Base-by-base conservation (phyloP, 176 grass and related monocot species). In the Paspalum vaginatum region DNA sequence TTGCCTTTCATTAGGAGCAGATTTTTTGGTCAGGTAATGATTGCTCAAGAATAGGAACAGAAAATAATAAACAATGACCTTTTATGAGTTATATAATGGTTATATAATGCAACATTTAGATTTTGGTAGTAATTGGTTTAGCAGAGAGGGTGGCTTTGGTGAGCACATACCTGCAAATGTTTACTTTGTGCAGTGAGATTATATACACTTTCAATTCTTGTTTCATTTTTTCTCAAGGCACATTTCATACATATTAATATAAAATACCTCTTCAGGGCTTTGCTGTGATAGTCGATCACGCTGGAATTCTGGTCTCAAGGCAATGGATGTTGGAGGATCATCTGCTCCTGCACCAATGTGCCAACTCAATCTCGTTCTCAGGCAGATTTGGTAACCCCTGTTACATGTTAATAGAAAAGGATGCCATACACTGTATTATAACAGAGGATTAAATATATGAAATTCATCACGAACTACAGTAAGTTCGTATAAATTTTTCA, bases 331-430 rank as follows among this genome's bases (percentile, higher is more conserved):
- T 75, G 91, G 91, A 61, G 91, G 87, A 79, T 87, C 43, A 71
- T 75, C 50, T 59, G 60, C 68, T 59, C 78, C 85, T 64, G 45
- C 49, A 42, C 68, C 57, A 38, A 79, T n/a, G 82, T 43, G 59
- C 85, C 22, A 82, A 43, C 15, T 87, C 68, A 65, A 70, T 60
- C 63, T 85, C 85, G 13, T 90, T 65, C 42, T 84, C 87, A 46
- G 81, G 78, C 57, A 93, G 76, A 79, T 51, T 71, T 68, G 91
- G 87, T 70, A 93, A 79, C 11, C 91, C 91, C 91, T 93, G 68
- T 70, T 75, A 44, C 58, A 85, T 47, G 52, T 75, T 61, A 47
- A 80, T 44, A 85, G n/a, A 26, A 49, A 46, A 67, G 10, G 2
- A 25, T 75, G 43, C 8, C 22, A 24, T 82, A 40, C 21, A 69